phyloP scores from a whole-genome alignment of 2,329 filamentous ascomycete species.

The Penicillium aurantiogriseum region DNA sequence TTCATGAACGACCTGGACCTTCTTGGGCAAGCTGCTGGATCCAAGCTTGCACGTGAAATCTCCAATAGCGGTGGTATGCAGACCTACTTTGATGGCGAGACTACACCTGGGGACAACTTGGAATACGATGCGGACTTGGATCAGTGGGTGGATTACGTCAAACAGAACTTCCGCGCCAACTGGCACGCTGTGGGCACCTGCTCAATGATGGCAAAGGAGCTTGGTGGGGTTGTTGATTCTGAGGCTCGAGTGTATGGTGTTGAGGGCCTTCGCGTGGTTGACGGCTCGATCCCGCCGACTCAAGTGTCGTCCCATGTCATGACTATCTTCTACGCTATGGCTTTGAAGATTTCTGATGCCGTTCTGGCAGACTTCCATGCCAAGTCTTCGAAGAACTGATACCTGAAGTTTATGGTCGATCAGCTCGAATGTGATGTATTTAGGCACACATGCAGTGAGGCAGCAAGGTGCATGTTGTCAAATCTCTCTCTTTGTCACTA shows the following conservation, averaged over 20 bases:
- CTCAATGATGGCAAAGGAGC: background rate
- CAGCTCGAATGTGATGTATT: no score
- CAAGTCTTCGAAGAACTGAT: background rate
- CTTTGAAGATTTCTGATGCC: background rate
- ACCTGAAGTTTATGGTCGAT: background rate
- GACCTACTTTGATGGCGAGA: background rate
- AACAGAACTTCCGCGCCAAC: background rate
- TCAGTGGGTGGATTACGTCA: background rate
- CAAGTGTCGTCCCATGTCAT: background rate
- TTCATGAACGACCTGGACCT: background rate
- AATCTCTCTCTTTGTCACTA: no score
- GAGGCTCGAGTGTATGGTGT: background rate
- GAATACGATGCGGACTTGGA: background rate
- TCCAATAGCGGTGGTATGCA: background rate
- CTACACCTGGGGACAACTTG: background rate
- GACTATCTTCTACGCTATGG: background rate
- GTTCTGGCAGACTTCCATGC: background rate
- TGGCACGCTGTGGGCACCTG: background rate
- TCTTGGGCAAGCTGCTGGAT: background rate
- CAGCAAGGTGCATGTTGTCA: no score
- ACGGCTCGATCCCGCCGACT: background rate
- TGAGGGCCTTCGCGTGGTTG: background rate
- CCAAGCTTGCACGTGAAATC: background rate
- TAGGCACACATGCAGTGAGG: no score
- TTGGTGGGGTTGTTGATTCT: background rate